Evolutionary conservation across 371 early-diverging fungal genomes (phyloP).

Genomic region (Lichtheimia ornata): DNA sequence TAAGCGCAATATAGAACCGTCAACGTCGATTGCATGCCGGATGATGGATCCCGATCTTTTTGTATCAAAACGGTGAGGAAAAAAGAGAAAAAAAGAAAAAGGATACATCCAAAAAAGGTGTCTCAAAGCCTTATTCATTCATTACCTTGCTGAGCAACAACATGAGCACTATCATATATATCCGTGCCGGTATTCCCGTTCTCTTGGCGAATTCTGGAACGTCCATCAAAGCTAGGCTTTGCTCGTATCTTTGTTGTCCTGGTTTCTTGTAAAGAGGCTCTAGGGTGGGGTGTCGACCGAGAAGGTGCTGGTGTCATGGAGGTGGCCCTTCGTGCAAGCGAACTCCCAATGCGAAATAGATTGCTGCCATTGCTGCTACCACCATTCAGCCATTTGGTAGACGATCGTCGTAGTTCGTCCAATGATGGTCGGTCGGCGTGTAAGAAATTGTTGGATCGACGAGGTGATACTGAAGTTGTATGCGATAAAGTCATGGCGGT

Average conservation of each 20-base stretch:
- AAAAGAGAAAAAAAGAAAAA: background rate
- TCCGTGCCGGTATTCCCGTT: background rate
- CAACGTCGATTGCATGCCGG: background rate
- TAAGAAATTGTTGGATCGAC: background rate
- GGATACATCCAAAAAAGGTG: background rate
- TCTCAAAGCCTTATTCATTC: background rate
- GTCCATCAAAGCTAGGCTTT: background rate
- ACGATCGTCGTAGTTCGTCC: background rate
- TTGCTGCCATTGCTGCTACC: background rate
- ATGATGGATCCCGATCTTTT: constrained; percentile 5
- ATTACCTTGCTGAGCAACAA: constrained; percentile 2
- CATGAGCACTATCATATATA: background rate
- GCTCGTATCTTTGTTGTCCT: constrained; percentile 4
- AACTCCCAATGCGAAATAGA: constrained; percentile 1
- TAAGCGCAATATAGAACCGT: constrained; percentile 60
- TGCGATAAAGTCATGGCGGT: no score
- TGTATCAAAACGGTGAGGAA: background rate
- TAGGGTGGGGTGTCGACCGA: background rate
- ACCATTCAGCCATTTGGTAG: background rate
- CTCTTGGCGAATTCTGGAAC: background rate
- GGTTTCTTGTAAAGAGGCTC: background rate
- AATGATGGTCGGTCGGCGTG: background rate
- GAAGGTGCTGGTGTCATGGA: constrained; percentile 2
- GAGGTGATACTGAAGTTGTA: no score
- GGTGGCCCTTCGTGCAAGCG: constrained; percentile 2